Evolutionary conservation across 2,329 filamentous ascomycete genomes (phyloP).

Genomic region (Aquanectria penicillioides): DNA sequence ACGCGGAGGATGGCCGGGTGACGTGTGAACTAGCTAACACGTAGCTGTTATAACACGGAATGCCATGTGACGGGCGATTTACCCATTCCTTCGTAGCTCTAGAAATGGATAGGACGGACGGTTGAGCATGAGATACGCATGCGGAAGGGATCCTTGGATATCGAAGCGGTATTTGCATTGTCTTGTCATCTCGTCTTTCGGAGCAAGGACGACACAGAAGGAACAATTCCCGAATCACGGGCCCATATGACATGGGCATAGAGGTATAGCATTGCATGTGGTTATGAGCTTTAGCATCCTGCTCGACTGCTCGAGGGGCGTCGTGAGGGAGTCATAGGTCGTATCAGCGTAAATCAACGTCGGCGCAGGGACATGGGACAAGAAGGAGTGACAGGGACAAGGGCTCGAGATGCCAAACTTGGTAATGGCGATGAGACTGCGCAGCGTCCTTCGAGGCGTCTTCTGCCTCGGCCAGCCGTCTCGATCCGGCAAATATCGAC

Average conservation of each 20-base stretch:
- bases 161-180: slow-evolving; percentile 1
- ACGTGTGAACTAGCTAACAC: too few species aligned
- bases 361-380: slow-evolving; percentile 3
- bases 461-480: too few species aligned
- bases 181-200: slow-evolving; percentile 5
- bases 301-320: too few species aligned
- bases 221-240: slow-evolving; percentile 10
- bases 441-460: too few species aligned
- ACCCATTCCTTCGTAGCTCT: too few species aligned
- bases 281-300: not conserved
- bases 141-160: not conserved
- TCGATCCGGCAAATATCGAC: too few species aligned
- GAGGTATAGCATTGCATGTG: slow-evolving; percentile 10
- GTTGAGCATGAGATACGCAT: too few species aligned
- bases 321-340: too few species aligned
- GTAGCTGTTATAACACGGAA: too few species aligned
- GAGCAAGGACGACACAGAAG: not conserved
- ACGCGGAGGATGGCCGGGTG: too few species aligned
- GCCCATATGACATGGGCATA: not conserved
- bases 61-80: too few species aligned
- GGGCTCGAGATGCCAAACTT: slow-evolving; percentile 1
- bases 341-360: slow-evolving; percentile 21
- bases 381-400: slow-evolving; percentile 8
- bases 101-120: too few species aligned
- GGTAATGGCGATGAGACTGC: slow-evolving; percentile 1